Percentiles rank a stretch among this genome's conserved stretches.
These are phyloP conservation scores for Apophysomyces sp. DNA, from an alignment of 371 early-diverging fungal species.

Conservation along the genomic window DNA sequence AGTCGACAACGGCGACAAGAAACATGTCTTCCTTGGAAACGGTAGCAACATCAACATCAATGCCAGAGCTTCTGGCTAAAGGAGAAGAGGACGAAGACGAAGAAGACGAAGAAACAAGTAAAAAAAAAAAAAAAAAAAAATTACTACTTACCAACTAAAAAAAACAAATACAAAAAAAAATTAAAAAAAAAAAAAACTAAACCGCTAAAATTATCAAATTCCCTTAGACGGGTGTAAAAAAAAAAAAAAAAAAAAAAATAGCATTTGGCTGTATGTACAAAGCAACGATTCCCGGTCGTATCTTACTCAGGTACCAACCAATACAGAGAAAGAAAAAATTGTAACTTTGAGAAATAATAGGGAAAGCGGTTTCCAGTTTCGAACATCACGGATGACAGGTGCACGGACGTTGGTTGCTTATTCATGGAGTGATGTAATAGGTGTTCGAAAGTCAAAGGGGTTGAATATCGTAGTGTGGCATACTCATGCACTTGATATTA, in stretches of 20 bases:
- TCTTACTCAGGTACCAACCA: constrained; percentile 7
- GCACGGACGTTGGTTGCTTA: constrained; percentile 32
- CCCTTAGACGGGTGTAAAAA: too few species aligned
- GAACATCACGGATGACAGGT: constrained; percentile 40
- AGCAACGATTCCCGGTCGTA: constrained; percentile 35
- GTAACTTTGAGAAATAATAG: neutral
- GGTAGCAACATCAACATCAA: constrained; percentile 18
- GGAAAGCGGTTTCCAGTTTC: constrained; percentile 23
- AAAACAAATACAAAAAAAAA: too few species aligned
- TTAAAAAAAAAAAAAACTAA: too few species aligned
- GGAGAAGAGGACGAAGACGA: neutral
- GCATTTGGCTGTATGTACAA: constrained; percentile 36
- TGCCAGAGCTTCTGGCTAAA: constrained; percentile 11
- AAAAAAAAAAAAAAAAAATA: constrained; percentile 13
- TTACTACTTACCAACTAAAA: too few species aligned
- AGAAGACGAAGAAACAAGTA: constrained; percentile 12
- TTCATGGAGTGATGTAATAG: constrained; percentile 29
- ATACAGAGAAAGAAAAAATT: neutral
- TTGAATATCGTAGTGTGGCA: constrained; percentile 38
- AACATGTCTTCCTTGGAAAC: neutral
- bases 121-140: too few species aligned
- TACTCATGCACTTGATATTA: constrained; percentile 32
- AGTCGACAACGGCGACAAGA: constrained; percentile 11
- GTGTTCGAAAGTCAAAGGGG: constrained; percentile 38
- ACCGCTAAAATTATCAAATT: too few species aligned